Evolutionary conservation across 1,284 basidiomycete species (phyloP), one percentile per base, ranked within the genome.

Genomic region (Ceratobasidium sp.): DNA sequence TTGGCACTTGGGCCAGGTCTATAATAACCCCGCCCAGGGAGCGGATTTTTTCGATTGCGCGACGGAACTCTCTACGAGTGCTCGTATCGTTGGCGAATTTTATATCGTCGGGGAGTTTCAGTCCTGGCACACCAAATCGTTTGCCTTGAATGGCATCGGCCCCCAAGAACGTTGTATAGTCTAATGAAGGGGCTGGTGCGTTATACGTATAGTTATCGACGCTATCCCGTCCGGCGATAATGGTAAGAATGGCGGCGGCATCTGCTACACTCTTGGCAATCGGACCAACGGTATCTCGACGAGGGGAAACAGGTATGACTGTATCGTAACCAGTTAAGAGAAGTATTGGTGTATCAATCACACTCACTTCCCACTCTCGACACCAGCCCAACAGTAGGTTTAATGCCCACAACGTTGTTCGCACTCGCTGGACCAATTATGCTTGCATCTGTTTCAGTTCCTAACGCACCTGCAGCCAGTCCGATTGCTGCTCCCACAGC

Each of bases 281-380:
- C 0, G 87, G 87, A 0, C 87, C 87, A 1, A 88, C 81, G 0
- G 86, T 86, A 73, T 89, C 87, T 75, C 88, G 87, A 73, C 87
- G 83, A 34, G 80, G 79, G 0, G 86, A 86, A 7, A 88, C 84
- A 0, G 87, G 87, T 40, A 88, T 78, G 1, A 88, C 87, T 86
- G n/a, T n/a, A n/a, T n/a, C 25, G 1, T 54, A 13, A 50, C 5
- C 4, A n/a, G n/a, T 8, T 13, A 27, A 17, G 40, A 45, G 35
- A 20, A 42, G 29, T 25, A 68, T 53, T 31, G 62, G 68, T 53
- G 74, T 32, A 65, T 67, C 52, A 32, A 31, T 29, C n/a, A 17
- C 15, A 68, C 78, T 53, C 60, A 84, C 86, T 86, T 76, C 86
- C 86, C 6, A 84, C 83, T 31, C 86, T 80, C n/a, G 86, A 87